Evolutionary conservation across 768 basidiomycete species (phyloP).

Genomic region (Auricularia sp.): DNA sequence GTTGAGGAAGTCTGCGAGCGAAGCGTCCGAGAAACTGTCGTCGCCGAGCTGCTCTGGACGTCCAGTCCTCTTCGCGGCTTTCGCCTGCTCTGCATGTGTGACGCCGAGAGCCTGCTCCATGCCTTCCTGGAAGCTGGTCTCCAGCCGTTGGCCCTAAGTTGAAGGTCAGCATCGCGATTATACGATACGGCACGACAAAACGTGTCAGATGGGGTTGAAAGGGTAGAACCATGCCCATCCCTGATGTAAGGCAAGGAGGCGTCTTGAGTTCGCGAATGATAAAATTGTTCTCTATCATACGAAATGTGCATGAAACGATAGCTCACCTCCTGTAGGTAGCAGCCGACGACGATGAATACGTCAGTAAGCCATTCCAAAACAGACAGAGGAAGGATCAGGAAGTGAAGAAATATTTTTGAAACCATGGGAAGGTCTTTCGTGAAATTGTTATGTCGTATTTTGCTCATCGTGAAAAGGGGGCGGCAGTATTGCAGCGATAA

Average conservation of each 20-base stretch:
- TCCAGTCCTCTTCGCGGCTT: too few species aligned
- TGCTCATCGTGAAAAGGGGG: constrained; percentile 12
- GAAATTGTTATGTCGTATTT: constrained; percentile 23
- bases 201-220: not conserved
- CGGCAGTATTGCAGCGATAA: constrained; percentile 5
- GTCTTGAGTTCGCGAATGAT: constrained; percentile 1
- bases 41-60: not conserved
- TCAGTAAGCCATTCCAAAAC: not conserved
- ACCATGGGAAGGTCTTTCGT: constrained; percentile 49
- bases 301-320: not conserved
- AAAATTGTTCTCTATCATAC: not conserved
- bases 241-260: not conserved
- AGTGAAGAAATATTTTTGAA: constrained; percentile 47
- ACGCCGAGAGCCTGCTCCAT: not conserved
- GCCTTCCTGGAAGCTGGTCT: not conserved
- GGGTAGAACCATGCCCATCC: not conserved
- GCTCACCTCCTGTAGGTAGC: not conserved
- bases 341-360: not conserved
- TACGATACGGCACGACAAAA: not conserved
- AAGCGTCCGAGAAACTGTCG: not conserved
- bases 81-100: not conserved
- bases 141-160: not conserved
- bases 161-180: not conserved
- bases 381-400: constrained; percentile 36
- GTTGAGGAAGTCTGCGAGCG: not conserved